Evolutionary conservation across 306 rosid genomes (phyloP).

Genomic region (Hippophae rhamnoides): DNA sequence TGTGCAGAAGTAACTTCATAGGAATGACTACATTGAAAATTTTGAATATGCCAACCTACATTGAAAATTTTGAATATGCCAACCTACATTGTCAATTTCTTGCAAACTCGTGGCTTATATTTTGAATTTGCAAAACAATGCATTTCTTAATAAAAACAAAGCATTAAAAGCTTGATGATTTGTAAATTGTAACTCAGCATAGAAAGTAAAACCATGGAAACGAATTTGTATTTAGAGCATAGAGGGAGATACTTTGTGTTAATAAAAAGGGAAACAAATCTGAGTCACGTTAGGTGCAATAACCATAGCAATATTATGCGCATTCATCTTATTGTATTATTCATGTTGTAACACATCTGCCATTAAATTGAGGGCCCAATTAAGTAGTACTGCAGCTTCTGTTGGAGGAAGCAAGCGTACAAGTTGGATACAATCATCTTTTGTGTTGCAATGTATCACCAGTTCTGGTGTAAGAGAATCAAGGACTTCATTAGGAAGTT

Average conservation of each 20-base stretch:
- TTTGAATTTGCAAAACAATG: too few species aligned
- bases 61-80: too few species aligned
- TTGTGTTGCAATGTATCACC: constrained; percentile 70
- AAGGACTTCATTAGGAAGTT: constrained; percentile 79
- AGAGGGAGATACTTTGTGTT: background rate
- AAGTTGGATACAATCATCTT: constrained; percentile 63
- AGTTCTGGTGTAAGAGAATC: constrained; percentile 73
- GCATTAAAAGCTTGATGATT: too few species aligned
- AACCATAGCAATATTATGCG: constrained; percentile 90
- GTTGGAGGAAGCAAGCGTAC: constrained; percentile 62
- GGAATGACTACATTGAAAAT: too few species aligned
- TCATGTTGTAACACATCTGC: constrained; percentile 72
- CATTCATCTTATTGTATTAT: constrained; percentile 78
- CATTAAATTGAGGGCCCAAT: constrained; percentile 92
- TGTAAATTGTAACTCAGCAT: too few species aligned
- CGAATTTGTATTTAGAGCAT: too few species aligned
- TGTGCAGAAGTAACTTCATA: too few species aligned
- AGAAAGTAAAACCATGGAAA: too few species aligned
- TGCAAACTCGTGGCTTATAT: too few species aligned
- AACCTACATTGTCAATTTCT: too few species aligned
- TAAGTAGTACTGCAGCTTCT: constrained; percentile 72
- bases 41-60: too few species aligned
- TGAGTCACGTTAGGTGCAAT: constrained; percentile 94
- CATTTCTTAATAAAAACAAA: too few species aligned
- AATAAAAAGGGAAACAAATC: constrained; percentile 31